Base-by-base conservation (phyloP, 2,329 filamentous ascomycete genomes). In the Ceratocystis cubensis region DNA sequence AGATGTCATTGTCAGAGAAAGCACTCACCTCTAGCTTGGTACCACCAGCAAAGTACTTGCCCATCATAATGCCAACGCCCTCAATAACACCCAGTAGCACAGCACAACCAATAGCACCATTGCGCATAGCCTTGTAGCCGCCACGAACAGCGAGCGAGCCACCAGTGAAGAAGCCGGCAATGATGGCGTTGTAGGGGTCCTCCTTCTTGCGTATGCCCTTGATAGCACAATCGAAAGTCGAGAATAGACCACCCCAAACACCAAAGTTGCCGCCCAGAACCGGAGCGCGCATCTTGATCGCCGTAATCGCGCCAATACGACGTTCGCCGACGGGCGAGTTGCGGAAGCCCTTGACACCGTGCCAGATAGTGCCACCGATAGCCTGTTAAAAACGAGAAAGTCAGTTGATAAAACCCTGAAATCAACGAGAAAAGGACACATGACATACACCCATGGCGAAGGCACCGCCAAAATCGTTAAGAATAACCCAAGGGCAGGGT, bases 231-330 rank as follows among this genome's bases (percentile, higher is more conserved):
- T 99, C 94, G 74, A 93, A 97, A 69, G 91, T 95, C 72, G 87
- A 91, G 82, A 97, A 97, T 67, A 97, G 80, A 71, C 94, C 94
- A 75, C 94, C 93, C 93, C 94, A 97, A 67, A 96, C 91, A 73
- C 93, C 93, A 73, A 97, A 99, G 81, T 99, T 99, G 73, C 94
- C 94, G 74, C 94, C 94, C 61, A 97, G 84, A 44, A 97, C 93
- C 1, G 94, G 94, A 53, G 94, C 94, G 75, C 94, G 88, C 75
- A 94, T 92, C 82, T 99, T 99, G 78, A 99, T 91, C 69, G 94
- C 94, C 73, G 93, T 96, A 78, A 99, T 83, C 71, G 94, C 90
- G 75, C 94, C 94, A 81, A 97, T 93, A 76, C 93, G 84, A 75
- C 94, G 85, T 81, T 99, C 94, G 75, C 94, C 94, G 76, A 96